phyloP scores from a whole-genome alignment of 177 flowering plant genomes.

The Tripterygium wilfordii region DNA sequence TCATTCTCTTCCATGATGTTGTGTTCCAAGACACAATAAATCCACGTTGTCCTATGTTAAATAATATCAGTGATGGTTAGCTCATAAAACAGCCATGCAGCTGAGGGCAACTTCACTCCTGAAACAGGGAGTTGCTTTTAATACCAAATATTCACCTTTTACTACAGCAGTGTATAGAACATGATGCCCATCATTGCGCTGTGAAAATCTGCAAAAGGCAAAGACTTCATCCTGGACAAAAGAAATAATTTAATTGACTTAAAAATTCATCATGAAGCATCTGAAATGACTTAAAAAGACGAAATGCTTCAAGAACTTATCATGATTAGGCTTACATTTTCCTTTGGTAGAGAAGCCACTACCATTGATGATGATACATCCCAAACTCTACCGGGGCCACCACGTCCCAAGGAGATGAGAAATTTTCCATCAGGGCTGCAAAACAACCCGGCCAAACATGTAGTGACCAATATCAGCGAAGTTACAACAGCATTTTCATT shows the following conservation, averaged over 20 bases:
- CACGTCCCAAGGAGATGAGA: constrained; percentile 68
- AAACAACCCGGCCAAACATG: too few species aligned
- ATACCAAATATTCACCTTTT: constrained; percentile 52
- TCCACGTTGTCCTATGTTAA: constrained; percentile 51
- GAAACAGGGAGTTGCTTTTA: too few species aligned
- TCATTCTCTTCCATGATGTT: constrained; percentile 56
- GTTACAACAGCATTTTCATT: background rate
- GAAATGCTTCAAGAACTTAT: too few species aligned
- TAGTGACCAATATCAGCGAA: constrained; percentile 11
- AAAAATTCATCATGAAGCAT: background rate
- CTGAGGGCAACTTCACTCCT: too few species aligned
- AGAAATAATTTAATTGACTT: background rate
- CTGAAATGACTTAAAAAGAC: background rate
- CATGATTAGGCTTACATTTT: constrained; percentile 71
- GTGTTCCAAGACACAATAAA: constrained; percentile 69
- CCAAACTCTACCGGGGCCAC: constrained; percentile 86
- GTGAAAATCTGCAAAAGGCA: constrained; percentile 76
- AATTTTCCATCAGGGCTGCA: constrained; percentile 82
- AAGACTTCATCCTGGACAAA: constrained; percentile 70
- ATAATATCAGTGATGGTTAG: constrained; percentile 6
- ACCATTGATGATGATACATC: constrained; percentile 47
- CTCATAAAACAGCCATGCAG: background rate
- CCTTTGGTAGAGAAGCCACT: constrained; percentile 57
- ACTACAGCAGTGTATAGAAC: constrained; percentile 60
- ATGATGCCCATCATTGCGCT: constrained; percentile 21